Base-by-base conservation (phyloP, 768 basidiomycete genomes). In the Erythrobasidium yunnanense region DNA sequence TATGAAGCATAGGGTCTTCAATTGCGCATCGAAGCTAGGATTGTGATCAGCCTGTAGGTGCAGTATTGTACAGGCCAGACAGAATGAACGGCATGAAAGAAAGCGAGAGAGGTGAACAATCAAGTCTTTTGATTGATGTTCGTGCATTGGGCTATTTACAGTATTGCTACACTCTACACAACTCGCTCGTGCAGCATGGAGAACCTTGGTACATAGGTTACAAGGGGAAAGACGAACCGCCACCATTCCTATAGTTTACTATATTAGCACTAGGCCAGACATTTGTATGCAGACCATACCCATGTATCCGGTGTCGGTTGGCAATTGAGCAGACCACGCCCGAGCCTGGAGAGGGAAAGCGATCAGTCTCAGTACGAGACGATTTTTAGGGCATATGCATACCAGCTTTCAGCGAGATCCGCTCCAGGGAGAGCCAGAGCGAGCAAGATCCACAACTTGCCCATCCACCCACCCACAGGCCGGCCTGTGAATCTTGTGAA, bases 251-350 rank as follows among this genome's bases (percentile, higher is more conserved):
- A 38, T 58, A 4, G n/a, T 20, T 22, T 18, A 22, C 15, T 6
- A 55, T n/a, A n/a, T n/a, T n/a, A n/a, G 11, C 22, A 8, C 11
- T 11, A 20, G 20, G 50, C 50, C 20, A 11, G 8, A 52, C 8
- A 52, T 52, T 22, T 15, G 50, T 52, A 23, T 8, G 20, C 8
- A 8, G 15, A 42, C 11, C 56, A 3, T 34, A 58, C 56, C 60
- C 60, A 63, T 4, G 20, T 34, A 15, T 63, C 60, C 25, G 60
- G 60, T 2, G 47, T 63, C 15, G 60, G 60, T 32, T 63, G 60
- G 18, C 33, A 32, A n/a, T 63, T 32, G 22, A 63, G 42, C 46
- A 63, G 15, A 32, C 60, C 60, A 4, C 60, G 47, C 22, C 46
- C 27, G 11, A 63, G 47, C 60, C 60, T 63, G 45, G n/a, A 23